Base-by-base conservation (phyloP, 345 rosid species). In the Sisymbrium irio region DNA sequence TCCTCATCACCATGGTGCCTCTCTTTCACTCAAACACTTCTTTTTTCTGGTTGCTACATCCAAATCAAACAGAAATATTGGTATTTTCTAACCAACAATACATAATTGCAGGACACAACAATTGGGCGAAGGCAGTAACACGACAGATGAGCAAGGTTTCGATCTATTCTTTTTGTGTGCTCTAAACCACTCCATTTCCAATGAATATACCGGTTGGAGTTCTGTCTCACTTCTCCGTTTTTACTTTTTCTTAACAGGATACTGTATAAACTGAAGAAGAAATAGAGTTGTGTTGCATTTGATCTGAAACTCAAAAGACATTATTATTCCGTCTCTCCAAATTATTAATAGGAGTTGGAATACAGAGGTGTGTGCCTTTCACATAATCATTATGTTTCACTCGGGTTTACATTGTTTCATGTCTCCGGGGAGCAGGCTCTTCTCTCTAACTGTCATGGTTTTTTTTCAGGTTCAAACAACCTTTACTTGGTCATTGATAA, bases 401-500 rank as follows among this genome's bases (percentile, higher is more conserved):
- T 50, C 57, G 57, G 64, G 40, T 56, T 35, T 14, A 27, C 40
- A 79, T 30, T 28, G 33, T 53, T 19, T 7, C 18, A 22, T 79
- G 25, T 35, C 28, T 58, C 44, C 7, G 47, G 5, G 25, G 50
- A 58, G 45, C 19, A 47, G n/a, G 12, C 22, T 13, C 42, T 69
- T 76, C 47, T 69, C 57, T 62, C 11, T 20, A 2, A 35, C 49
- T 53, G 19, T 37, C 10, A 72, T 57, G 13, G 74, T 33, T 30
- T 66, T 51, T 8, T 74, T 66, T 45, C 89, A 94, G 99, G 93
- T 76, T 76, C 84, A 59, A 86, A 82, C 85, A 79, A 79, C 60
- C 92, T 94, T 25, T 90, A 86, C 90, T 75, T 96, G 85, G 83
- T 96, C 80, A 85, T 96, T 54, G 98, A 96, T 74, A 96, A 98